Conservation (phyloP, 2,329 filamentous ascomycete species). For the Eutypa lata region DNA sequence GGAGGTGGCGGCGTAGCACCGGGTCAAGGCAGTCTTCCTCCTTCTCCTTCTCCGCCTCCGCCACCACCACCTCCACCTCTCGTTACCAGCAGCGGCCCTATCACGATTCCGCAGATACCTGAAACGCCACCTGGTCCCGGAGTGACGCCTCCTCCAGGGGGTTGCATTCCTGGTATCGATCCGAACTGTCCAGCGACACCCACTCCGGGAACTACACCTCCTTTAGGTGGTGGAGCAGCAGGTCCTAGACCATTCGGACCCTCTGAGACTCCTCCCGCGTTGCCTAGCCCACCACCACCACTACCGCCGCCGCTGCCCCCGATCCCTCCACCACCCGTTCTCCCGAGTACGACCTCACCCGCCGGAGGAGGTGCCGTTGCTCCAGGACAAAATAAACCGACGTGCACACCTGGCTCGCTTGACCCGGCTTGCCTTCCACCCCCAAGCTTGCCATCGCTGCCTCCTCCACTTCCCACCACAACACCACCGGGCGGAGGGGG, state of each 20-base stretch:
- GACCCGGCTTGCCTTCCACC: not conserved
- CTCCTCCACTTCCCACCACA: not conserved
- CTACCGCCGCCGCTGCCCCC: constrained; percentile 7
- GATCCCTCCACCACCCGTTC: too few species aligned
- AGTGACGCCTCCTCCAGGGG: constrained; percentile 2
- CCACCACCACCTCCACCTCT: not conserved
- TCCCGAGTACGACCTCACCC: not conserved
- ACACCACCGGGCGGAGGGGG: not conserved
- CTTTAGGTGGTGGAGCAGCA: constrained; percentile 6
- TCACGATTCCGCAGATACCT: too few species aligned
- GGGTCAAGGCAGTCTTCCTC: not conserved
- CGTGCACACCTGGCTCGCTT: not conserved
- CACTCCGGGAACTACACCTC: constrained; percentile 1
- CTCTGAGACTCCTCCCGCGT: constrained; percentile 4
- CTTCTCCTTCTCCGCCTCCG: not conserved
- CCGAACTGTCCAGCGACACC: constrained; percentile 7
- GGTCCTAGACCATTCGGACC: constrained; percentile 5
- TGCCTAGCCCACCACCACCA: constrained; percentile 4
- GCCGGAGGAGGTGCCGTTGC: constrained; percentile 5
- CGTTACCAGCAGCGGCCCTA: not conserved
- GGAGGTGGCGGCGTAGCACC: not conserved
- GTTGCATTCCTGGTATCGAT: constrained; percentile 10
- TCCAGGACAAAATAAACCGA: constrained; percentile 3
- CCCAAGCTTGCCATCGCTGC: too few species aligned
- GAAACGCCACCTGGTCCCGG: not conserved